Conservation (phyloP, 169 alveolate species). For the Eimeria brunetti region DNA sequence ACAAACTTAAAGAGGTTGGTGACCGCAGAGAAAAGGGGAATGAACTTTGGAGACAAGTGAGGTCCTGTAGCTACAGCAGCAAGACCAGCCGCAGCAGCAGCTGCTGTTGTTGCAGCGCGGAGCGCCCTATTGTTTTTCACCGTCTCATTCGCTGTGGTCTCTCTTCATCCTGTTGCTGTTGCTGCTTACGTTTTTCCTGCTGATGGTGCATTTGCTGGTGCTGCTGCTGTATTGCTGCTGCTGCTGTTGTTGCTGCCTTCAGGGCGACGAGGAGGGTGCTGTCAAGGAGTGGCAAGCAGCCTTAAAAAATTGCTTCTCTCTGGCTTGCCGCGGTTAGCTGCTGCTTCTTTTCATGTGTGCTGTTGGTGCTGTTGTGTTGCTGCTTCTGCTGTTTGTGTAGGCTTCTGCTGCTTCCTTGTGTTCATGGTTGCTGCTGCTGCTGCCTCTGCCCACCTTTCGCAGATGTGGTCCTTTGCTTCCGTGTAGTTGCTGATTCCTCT, state of each 20-base stretch:
- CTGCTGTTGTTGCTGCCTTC: slow-evolving; percentile 14
- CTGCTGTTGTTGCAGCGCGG: not conserved
- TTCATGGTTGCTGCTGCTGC: too few species aligned
- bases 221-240: slow-evolving; percentile 18
- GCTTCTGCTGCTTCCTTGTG: not conserved
- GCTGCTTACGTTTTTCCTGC: not conserved
- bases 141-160: not conserved
- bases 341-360: slow-evolving; percentile 5
- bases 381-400: not conserved
- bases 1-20: not conserved
- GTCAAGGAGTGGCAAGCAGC: slow-evolving; percentile 10
- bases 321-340: slow-evolving; percentile 40
- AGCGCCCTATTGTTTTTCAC: too few species aligned
- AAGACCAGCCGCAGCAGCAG: not conserved
- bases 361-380: not conserved
- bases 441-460: too few species aligned
- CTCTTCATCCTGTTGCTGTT: not conserved
- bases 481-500: too few species aligned
- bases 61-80: slow-evolving; percentile 1
- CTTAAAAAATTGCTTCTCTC: slow-evolving; percentile 12
- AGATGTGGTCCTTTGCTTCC: too few species aligned
- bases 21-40: not conserved
- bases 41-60: not conserved
- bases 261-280: slow-evolving; percentile 18
- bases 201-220: not conserved